phyloP scores from a whole-genome alignment of 148 eudicot genomes.

The Vaccinium macrocarpon region DNA sequence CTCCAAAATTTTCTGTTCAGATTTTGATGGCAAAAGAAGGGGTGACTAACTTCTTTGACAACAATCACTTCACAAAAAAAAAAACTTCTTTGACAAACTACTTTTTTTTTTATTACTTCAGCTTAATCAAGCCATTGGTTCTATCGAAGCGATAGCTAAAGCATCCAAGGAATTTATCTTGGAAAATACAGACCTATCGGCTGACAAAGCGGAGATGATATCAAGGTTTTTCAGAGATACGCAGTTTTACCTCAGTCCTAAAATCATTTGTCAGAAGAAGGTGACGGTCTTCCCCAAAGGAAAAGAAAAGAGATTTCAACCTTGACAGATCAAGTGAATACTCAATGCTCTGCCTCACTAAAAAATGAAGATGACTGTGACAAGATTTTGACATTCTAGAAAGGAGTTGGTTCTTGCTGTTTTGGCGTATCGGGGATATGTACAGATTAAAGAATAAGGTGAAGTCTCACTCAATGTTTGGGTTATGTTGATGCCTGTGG shows the following conservation, averaged over 20 bases:
- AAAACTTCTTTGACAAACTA: neutral
- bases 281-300: neutral
- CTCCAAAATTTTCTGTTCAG: neutral
- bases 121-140: slow-evolving; percentile 87
- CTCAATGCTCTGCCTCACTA: neutral
- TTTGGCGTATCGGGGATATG: neutral
- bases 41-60: neutral
- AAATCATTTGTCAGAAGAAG: slow-evolving; percentile 38
- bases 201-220: slow-evolving; percentile 80
- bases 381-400: neutral
- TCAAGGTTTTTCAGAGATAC: slow-evolving; percentile 79
- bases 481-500: neutral
- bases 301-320: neutral
- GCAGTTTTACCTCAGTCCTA: slow-evolving; percentile 69
- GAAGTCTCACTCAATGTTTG: neutral
- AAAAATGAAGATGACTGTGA: neutral
- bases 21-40: neutral
- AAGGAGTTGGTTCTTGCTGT: neutral
- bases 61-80: too few relatives aligned
- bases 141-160: slow-evolving; percentile 92
- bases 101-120: slow-evolving; percentile 29
- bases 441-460: neutral
- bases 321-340: slow-evolving; percentile 3
- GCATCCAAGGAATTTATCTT: slow-evolving; percentile 68
- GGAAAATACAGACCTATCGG: slow-evolving; percentile 86